Evolutionary conservation across 345 rosid species (phyloP).

Genomic region (Moricandia arvensis): DNA sequence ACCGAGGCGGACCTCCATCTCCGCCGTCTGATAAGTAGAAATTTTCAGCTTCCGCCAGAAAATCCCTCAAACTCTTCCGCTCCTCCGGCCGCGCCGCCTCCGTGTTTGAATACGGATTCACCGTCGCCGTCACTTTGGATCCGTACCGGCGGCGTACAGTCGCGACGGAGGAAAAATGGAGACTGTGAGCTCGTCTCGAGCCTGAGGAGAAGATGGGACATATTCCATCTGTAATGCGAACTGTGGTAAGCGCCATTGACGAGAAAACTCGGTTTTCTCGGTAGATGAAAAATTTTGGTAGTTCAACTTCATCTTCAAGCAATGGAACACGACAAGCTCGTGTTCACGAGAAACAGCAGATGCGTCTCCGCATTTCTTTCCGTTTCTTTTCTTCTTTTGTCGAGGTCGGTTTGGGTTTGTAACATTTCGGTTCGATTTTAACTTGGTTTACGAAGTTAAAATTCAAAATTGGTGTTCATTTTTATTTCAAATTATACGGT

Average conservation of each 20-base stretch:
- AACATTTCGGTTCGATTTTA: neutral
- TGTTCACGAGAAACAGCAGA: slow-evolving; percentile 26
- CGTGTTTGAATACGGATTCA: slow-evolving; percentile 25
- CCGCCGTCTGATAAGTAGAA: slow-evolving; percentile 42
- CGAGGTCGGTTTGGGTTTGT: neutral
- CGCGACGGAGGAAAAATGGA: neutral
- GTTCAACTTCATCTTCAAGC: slow-evolving; percentile 14
- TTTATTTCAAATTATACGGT: no score
- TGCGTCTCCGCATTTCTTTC: slow-evolving; percentile 16
- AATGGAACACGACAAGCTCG: slow-evolving; percentile 28
- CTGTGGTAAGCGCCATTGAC: slow-evolving; percentile 22
- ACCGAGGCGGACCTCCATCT: slow-evolving; percentile 65
- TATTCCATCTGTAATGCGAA: slow-evolving; percentile 26
- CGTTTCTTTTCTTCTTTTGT: neutral
- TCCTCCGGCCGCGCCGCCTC: slow-evolving; percentile 30
- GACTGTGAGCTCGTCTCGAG: slow-evolving; percentile 3
- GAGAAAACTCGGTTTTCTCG: neutral
- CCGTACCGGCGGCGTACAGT: neutral
- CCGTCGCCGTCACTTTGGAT: neutral
- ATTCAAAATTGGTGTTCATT: no score
- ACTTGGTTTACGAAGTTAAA: neutral
- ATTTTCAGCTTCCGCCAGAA: slow-evolving; percentile 39
- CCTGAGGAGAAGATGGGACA: slow-evolving; percentile 7
- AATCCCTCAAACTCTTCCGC: slow-evolving; percentile 44
- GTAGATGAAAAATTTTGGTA: slow-evolving; percentile 1